Evolutionary conservation across 257 asterid genomes (phyloP), one percentile per base, ranked within the genome.

Genomic region (Capsicum rhomboideum): DNA sequence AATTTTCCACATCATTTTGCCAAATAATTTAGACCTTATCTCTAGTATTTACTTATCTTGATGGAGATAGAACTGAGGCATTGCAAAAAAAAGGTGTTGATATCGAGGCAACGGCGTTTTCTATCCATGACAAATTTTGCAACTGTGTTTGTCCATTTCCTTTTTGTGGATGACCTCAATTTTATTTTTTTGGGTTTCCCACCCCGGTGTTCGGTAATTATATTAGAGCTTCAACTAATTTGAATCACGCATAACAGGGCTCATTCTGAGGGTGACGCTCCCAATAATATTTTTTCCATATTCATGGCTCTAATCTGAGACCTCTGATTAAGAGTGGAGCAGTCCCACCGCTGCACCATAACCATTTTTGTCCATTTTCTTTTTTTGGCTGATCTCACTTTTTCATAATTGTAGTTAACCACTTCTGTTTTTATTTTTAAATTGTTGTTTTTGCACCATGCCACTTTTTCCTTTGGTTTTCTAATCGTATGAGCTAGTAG

Each of bases 21-120:
- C 58, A 52, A 50, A 49, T 77, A 28, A 77, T 77, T 84, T 77
- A 28, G 59, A 80, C 84, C 87, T 75, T 64, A 83, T 87, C 90
- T 90, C 85, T 16, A 34, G 78, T 68, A 37, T 89, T 90, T 86
- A 42, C 37, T 79, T 80, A 82, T 71, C 82, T 53, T 79, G 44
- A 44, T 49, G 71, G 31, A 80, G 82, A 85, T 77, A 79, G 28
- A 56, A 79, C 81, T 84, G 83, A 63, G 71, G 82, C 82, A 49
- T 77, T 77, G 64, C 64, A 40, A 26, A 34, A 34, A 34, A 77
- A 26, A 28, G 46, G 64, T 52, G 82, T 28, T 49, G 64, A 28
- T 77, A 28, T 77, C 82, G 82, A 77, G 82, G 64, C 82, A 50
- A 28, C 9, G 64, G 82, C 40, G 23, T 40, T 77, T 77, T 77